These are phyloP conservation scores for Barnettozyma sucrosica DNA, from an alignment of 805 yeast genomes.

Conservation along the genomic window DNA sequence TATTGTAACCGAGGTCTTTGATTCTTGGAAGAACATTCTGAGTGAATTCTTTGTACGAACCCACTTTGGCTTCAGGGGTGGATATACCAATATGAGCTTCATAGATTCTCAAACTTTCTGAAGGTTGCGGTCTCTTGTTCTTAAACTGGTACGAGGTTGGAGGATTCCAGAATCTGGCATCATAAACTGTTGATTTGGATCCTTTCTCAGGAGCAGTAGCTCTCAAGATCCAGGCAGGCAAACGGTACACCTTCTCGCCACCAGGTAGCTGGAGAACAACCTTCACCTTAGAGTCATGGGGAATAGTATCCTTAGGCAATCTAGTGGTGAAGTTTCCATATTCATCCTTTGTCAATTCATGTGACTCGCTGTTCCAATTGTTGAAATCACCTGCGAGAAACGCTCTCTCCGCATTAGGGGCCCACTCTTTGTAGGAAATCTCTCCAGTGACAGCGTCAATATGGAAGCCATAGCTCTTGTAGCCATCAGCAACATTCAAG, in stretches of 20 bases:
- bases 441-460: conserved; percentile 37
- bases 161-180: conserved; percentile 94
- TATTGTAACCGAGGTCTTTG: conserved; percentile 79
- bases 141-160: conserved; percentile 40
- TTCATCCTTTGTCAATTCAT: conserved; percentile 53
- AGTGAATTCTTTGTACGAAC: conserved; percentile 83
- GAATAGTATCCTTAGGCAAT: conserved; percentile 64
- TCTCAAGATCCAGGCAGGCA: conserved; percentile 85
- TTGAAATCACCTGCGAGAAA: conserved; percentile 91
- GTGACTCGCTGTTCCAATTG: conserved; percentile 59
- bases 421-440: conserved; percentile 74
- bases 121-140: conserved; percentile 53
- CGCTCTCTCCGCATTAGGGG: conserved; percentile 78
- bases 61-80: conserved; percentile 80
- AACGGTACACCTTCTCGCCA: conserved; percentile 69
- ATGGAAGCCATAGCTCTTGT: conserved; percentile 72
- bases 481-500: conserved; percentile 67
- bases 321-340: conserved; percentile 66
- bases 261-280: conserved; percentile 57
- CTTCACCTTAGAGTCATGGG: conserved; percentile 77
- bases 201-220: conserved; percentile 71
- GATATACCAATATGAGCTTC: conserved; percentile 97
- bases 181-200: conserved; percentile 48
- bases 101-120: conserved; percentile 61
- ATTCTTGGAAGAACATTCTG: conserved; percentile 76